phyloP scores from a whole-genome alignment of 2,329 filamentous ascomycete species.

The Cladosporium sp. region DNA sequence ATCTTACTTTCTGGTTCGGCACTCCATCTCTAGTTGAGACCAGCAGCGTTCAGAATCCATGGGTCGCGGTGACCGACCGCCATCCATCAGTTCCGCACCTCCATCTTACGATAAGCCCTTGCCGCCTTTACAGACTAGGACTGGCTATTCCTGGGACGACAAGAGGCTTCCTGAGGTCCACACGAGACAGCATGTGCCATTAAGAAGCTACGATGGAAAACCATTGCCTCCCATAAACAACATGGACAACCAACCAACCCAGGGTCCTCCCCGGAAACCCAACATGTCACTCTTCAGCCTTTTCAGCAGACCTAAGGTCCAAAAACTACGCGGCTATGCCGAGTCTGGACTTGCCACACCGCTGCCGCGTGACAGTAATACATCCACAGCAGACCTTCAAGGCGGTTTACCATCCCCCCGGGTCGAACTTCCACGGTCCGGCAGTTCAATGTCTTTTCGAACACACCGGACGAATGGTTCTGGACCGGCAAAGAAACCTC shows the following conservation, averaged over 20 bases:
- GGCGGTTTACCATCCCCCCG: slow-evolving; percentile 9
- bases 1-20: neutral
- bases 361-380: slow-evolving; percentile 8
- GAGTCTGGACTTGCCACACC: slow-evolving; percentile 35
- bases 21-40: too few species aligned
- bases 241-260: neutral
- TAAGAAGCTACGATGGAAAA: slow-evolving; percentile 5
- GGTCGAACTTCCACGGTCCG: slow-evolving; percentile 2
- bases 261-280: slow-evolving; percentile 15
- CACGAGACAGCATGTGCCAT: neutral
- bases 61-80: neutral
- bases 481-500: neutral
- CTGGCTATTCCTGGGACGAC: neutral
- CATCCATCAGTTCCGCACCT: neutral
- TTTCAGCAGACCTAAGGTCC: slow-evolving; percentile 47
- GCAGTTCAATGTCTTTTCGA: slow-evolving; percentile 13
- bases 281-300: slow-evolving; percentile 48
- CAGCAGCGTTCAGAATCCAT: neutral
- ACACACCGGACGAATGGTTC: neutral
- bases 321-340: slow-evolving; percentile 42
- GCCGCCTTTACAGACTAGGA: slow-evolving; percentile 3
- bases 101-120: slow-evolving; percentile 6
- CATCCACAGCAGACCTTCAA: slow-evolving; percentile 11
- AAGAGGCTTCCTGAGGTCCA: neutral
- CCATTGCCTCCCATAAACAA: neutral